A percentile compares a stretch with the other conserved stretches of the same genome.
Conservation (phyloP, 2,329 filamentous ascomycete species). For the Cercospora sp. region DNA sequence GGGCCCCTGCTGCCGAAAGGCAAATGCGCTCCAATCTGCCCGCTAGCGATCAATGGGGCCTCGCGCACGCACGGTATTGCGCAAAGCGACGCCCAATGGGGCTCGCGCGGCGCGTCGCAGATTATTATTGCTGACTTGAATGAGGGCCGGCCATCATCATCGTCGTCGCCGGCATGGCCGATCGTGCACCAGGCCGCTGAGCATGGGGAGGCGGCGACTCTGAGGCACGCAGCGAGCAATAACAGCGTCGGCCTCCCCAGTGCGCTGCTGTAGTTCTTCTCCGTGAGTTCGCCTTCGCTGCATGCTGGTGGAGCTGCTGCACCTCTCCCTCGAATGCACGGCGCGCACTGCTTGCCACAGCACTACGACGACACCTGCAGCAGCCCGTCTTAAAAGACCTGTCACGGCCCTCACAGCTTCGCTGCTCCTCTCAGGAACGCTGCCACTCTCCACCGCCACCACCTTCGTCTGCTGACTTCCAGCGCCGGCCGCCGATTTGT, state of each 20-base stretch:
- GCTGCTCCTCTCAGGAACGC: neutral
- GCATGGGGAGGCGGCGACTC: constrained; percentile 15
- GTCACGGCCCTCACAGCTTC: neutral
- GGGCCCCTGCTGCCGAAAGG: neutral
- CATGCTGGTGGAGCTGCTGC: neutral
- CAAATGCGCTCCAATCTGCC: neutral
- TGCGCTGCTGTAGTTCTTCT: neutral
- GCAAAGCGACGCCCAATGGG: constrained; percentile 15
- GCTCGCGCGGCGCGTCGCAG: constrained; percentile 6
- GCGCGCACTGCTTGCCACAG: neutral
- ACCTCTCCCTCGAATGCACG: neutral
- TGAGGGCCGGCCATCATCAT: neutral
- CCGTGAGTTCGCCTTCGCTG: neutral
- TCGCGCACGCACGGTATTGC: constrained; percentile 3
- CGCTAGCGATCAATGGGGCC: neutral
- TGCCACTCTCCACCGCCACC: neutral
- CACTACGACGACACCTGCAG: constrained; percentile 4
- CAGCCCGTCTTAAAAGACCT: constrained; percentile 10
- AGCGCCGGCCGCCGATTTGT: neutral
- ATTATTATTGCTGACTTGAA: neutral
- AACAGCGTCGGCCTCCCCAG: neutral
- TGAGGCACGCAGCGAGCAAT: constrained; percentile 8
- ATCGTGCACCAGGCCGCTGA: neutral
- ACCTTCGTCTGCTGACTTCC: neutral
- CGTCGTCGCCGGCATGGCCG: neutral